Percentiles rank a stretch among this genome's conserved stretches.
Conservation (phyloP, 176 grass and related monocot genomes). For the Microstegium vimineum region DNA sequence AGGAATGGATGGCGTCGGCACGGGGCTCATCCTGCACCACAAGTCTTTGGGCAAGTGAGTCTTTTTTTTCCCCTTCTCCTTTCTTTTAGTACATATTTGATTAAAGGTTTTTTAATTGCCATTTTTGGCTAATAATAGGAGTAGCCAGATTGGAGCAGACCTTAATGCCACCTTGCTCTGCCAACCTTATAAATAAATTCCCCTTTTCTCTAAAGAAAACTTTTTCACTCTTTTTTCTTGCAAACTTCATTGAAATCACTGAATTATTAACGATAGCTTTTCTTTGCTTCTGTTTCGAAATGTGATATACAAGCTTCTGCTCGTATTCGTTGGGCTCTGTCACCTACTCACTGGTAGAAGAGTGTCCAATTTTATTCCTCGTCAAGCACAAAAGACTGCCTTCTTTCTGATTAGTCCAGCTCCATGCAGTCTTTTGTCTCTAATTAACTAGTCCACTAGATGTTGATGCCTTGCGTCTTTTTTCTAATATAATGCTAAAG, state of each 20-base stretch:
- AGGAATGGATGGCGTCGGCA: slow-evolving; percentile 85
- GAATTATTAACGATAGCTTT: neutral
- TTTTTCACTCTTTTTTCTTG: neutral
- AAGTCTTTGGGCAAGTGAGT: slow-evolving; percentile 93
- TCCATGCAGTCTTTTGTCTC: neutral
- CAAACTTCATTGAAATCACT: neutral
- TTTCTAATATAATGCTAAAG: neutral
- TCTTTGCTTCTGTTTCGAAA: neutral
- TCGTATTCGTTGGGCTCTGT: neutral
- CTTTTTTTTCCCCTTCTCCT: neutral
- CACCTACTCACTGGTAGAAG: neutral
- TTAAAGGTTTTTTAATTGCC: neutral
- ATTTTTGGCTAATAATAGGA: neutral
- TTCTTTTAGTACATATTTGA: neutral
- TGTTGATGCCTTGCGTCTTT: neutral
- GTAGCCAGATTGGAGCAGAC: neutral
- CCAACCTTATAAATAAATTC: neutral
- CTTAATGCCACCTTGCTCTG: neutral
- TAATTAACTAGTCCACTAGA: neutral
- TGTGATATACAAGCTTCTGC: neutral
- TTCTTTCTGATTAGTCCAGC: neutral
- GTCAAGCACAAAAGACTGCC: neutral
- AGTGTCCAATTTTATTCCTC: neutral
- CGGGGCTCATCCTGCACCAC: slow-evolving; percentile 90
- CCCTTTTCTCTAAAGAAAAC: neutral